These are phyloP conservation scores for Aspergillus egyptiacus DNA, from an alignment of 495 filamentous ascomycete genomes.

Conservation along the genomic window DNA sequence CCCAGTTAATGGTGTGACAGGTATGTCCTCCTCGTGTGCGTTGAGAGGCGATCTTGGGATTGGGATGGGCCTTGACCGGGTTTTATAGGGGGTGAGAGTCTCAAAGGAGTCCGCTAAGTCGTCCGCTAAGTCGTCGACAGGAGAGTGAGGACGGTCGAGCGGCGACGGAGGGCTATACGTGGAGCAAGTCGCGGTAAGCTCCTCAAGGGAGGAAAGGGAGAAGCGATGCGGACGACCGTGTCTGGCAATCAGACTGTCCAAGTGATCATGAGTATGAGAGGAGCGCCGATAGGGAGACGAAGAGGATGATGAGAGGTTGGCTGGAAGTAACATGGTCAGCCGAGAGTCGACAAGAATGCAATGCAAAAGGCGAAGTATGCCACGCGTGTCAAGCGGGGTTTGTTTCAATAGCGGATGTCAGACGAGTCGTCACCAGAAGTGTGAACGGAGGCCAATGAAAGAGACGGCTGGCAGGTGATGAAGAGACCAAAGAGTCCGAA, in stretches of 20 bases:
- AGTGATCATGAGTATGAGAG: slow-evolving; percentile 67
- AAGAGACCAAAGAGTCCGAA: background rate
- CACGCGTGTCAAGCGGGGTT: slow-evolving; percentile 31
- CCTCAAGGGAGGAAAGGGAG: slow-evolving; percentile 70
- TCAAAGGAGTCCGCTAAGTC: slow-evolving; percentile 24
- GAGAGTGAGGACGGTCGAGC: slow-evolving; percentile 18
- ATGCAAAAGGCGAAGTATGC: slow-evolving; percentile 29
- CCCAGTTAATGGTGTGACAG: slow-evolving; percentile 41
- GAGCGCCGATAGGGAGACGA: slow-evolving; percentile 35
- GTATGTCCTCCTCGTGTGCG: slow-evolving; percentile 33
- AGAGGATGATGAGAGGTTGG: slow-evolving; percentile 49
- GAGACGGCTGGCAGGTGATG: background rate
- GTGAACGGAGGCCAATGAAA: slow-evolving; percentile 14
- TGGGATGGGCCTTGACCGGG: slow-evolving; percentile 38
- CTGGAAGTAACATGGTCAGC: slow-evolving; percentile 57
- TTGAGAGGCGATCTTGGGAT: slow-evolving; percentile 28
- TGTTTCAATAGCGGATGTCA: too few relatives aligned
- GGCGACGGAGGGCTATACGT: slow-evolving; percentile 51
- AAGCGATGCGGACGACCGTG: slow-evolving; percentile 50
- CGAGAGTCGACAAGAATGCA: slow-evolving; percentile 37
- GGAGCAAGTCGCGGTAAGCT: slow-evolving; percentile 57
- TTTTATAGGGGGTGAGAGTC: slow-evolving; percentile 22
- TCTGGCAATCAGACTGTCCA: slow-evolving; percentile 57
- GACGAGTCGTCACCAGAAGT: too few relatives aligned
- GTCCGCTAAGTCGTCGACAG: slow-evolving; percentile 16